Percentiles rank a stretch among this genome's conserved stretches.
These are phyloP conservation scores for Lipomyces kockii DNA, from an alignment of 805 yeast genomes.

Conservation along the genomic window DNA sequence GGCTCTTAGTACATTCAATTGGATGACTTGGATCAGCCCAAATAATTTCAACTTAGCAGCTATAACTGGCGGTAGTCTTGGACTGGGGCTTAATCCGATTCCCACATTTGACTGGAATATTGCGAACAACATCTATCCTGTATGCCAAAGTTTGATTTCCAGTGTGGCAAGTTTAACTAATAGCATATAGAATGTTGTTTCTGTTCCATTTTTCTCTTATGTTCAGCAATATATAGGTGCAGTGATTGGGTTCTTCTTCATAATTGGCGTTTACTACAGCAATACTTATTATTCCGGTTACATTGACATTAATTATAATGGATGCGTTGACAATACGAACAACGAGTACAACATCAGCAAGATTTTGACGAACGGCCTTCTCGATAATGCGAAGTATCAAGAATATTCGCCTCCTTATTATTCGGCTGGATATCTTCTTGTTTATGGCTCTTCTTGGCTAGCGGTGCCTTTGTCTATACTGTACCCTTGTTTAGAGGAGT, in stretches of 20 bases:
- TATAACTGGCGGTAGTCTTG: conserved; percentile 62
- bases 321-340: conserved; percentile 42
- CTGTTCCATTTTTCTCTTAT: conserved; percentile 51
- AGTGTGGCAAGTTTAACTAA: conserved; percentile 40
- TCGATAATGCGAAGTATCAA: conserved; percentile 55
- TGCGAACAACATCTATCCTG: conserved; percentile 48
- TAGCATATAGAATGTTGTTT: conserved; percentile 40
- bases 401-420: conserved; percentile 64
- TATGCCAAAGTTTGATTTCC: no score
- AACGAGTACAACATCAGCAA: conserved; percentile 54
- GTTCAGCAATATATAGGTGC: conserved; percentile 47
- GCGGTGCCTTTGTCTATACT: conserved; percentile 58
- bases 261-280: conserved; percentile 58
- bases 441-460: conserved; percentile 58
- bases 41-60: conserved; percentile 63
- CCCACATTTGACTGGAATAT: conserved; percentile 59
- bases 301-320: conserved; percentile 54
- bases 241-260: conserved; percentile 56
- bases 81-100: conserved; percentile 53
- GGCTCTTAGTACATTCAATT: conserved; percentile 60
- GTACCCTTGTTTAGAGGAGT: conserved; percentile 53
- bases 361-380: conserved; percentile 51
- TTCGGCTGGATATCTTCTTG: conserved; percentile 56
- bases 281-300: conserved; percentile 53
- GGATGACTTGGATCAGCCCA: conserved; percentile 66